These are phyloP conservation scores for Phytophthora hibernalis DNA, from an alignment of 352 stramenopile genomes.

Conservation along the genomic window DNA sequence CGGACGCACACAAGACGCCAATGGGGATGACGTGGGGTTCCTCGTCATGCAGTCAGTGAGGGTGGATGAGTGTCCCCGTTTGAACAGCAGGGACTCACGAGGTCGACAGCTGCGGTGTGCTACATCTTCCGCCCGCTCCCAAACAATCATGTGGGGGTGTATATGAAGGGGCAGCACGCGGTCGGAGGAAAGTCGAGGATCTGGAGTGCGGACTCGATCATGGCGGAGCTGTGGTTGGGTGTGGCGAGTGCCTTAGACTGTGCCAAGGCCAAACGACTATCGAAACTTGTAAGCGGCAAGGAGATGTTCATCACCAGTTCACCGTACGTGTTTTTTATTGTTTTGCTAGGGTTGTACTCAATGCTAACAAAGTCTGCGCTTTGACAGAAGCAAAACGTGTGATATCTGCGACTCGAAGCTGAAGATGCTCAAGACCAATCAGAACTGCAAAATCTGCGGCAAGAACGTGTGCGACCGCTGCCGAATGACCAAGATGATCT, in stretches of 20 bases:
- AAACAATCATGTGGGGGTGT: conserved; percentile 61
- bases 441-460: conserved; percentile 73
- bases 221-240: conserved; percentile 67
- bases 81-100: conserved; percentile 59
- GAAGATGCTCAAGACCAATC: conserved; percentile 51
- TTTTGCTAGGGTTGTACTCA: background rate
- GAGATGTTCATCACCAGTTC: conserved; percentile 59
- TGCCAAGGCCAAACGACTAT: conserved; percentile 63
- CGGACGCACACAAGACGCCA: conserved; percentile 52
- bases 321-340: conserved; percentile 38
- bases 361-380: conserved; percentile 10
- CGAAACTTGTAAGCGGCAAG: conserved; percentile 56
- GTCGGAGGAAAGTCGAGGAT: conserved; percentile 64
- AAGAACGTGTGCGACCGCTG: conserved; percentile 78
- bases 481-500: conserved; percentile 64
- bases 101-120: conserved; percentile 61
- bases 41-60: conserved; percentile 66
- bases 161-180: conserved; percentile 65
- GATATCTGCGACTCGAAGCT: conserved; percentile 73
- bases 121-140: conserved; percentile 67
- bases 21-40: conserved; percentile 66
- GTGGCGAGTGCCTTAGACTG: conserved; percentile 64
- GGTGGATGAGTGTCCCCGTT: conserved; percentile 65
- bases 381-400: conserved; percentile 50
- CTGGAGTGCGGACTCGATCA: conserved; percentile 64